Evolutionary conservation across 2,329 filamentous ascomycete species (phyloP).

Genomic region (Penicillium paneum): DNA sequence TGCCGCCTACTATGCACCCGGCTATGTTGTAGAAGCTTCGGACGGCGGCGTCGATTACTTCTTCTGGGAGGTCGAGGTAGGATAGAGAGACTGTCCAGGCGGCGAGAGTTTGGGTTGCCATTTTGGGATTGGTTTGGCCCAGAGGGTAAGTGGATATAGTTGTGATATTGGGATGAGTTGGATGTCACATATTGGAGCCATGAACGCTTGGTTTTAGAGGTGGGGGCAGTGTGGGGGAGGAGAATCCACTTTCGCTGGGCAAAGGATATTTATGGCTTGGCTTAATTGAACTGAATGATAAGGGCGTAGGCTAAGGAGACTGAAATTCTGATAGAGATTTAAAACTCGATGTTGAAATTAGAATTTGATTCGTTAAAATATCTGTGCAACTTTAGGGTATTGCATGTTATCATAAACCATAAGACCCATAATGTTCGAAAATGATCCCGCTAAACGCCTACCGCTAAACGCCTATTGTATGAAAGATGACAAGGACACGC

Average conservation of each 20-base stretch:
- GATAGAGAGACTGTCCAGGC: conserved; percentile 43
- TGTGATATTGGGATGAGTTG: background rate
- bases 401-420: conserved; percentile 3
- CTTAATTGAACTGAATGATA: background rate
- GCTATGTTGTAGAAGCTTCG: conserved; percentile 55
- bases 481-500: background rate
- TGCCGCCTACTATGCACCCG: conserved; percentile 53
- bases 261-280: background rate
- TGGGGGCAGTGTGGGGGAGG: background rate
- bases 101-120: conserved; percentile 30
- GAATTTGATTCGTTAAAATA: background rate
- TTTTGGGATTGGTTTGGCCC: background rate
- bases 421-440: background rate
- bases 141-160: too few relatives aligned
- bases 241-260: conserved; percentile 4
- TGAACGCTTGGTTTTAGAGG: background rate
- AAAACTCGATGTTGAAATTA: background rate
- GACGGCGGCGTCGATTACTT: conserved; percentile 46
- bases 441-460: conserved; percentile 1
- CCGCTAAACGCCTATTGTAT: background rate
- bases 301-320: background rate
- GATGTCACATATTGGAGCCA: background rate
- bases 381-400: background rate
- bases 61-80: conserved; percentile 36
- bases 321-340: background rate